A percentile compares a stretch with the other conserved stretches of the same genome.
Evolutionary conservation across 192 early-diverging fungal genomes (phyloP).

Genomic region (Physocladia obscura): DNA sequence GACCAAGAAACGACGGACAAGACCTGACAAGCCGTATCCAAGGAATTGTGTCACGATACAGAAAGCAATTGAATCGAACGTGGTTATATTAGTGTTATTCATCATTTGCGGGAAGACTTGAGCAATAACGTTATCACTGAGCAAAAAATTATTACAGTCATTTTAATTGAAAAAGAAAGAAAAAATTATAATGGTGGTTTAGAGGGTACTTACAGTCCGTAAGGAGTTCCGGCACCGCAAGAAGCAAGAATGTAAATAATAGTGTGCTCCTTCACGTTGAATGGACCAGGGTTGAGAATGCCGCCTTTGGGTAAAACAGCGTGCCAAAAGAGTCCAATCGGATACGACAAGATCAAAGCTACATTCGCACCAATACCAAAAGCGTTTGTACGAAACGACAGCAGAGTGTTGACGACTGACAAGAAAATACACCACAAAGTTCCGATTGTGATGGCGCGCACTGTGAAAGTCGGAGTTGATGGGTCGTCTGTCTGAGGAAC

Average conservation of each 20-base stretch:
- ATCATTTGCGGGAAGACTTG: slow-evolving; percentile 7
- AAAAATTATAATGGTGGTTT: background rate
- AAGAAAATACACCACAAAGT: background rate
- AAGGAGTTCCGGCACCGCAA: background rate
- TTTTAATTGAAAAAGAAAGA: background rate
- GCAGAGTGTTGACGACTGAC: slow-evolving; percentile 27
- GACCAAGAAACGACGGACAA: slow-evolving; percentile 74
- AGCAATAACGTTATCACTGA: slow-evolving; percentile 25
- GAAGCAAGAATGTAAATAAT: slow-evolving; percentile 47
- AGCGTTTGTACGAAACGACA: slow-evolving; percentile 37
- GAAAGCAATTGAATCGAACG: background rate
- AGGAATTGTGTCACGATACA: slow-evolving; percentile 51
- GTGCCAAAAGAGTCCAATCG: slow-evolving; percentile 46
- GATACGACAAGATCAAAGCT: slow-evolving; percentile 70
- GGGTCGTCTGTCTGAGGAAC: slow-evolving; percentile 31
- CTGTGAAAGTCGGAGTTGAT: slow-evolving; percentile 27
- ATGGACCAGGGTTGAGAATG: slow-evolving; percentile 76
- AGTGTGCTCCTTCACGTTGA: slow-evolving; percentile 81
- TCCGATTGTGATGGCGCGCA: slow-evolving; percentile 27
- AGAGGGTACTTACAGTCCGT: slow-evolving; percentile 7
- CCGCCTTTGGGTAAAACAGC: slow-evolving; percentile 51
- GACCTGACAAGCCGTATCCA: slow-evolving; percentile 59
- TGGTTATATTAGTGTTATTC: slow-evolving; percentile 11
- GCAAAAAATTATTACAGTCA: background rate
- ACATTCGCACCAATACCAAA: slow-evolving; percentile 61